These are phyloP conservation scores for Amanita pallidorosea DNA, from an alignment of 768 basidiomycete species.

Conservation along the genomic window DNA sequence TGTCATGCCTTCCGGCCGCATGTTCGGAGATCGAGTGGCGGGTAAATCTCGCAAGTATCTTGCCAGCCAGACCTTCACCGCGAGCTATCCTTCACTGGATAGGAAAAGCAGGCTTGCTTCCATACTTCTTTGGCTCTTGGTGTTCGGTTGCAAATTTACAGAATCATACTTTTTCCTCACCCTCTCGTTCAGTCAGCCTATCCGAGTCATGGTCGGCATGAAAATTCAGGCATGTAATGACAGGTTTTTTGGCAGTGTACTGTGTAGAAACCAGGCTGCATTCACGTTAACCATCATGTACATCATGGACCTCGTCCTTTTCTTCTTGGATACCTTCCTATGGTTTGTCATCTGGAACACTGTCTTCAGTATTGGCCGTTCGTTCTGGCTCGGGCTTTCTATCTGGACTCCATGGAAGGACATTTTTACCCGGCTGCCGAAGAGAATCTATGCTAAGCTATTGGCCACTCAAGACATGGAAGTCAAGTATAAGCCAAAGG, in stretches of 20 bases:
- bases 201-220: conserved; percentile 94
- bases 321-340: conserved; percentile 98
- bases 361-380: conserved; percentile 79
- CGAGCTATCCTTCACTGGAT: conserved; percentile 74
- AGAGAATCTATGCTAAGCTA: conserved; percentile 93
- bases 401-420: conserved; percentile 99
- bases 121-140: conserved; percentile 75
- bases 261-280: conserved; percentile 89
- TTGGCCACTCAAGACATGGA: conserved; percentile 94
- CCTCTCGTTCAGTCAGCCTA: conserved; percentile 86
- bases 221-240: conserved; percentile 86
- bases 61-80: conserved; percentile 97
- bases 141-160: conserved; percentile 93
- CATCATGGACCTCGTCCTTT: conserved; percentile 93
- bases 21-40: conserved; percentile 97
- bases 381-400: conserved; percentile 84
- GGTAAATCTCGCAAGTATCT: conserved; percentile 96
- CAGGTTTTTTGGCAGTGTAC: conserved; percentile 69
- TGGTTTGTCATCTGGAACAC: conserved; percentile 99
- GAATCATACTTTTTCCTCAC: conserved; percentile 99
- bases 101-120: conserved; percentile 65
- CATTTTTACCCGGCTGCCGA: conserved; percentile 91
- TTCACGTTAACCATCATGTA: conserved; percentile 98
- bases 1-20: conserved; percentile 89
- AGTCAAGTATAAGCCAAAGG: conserved; percentile 98